phyloP scores from a whole-genome alignment of 768 basidiomycete genomes.

The Hypholoma sublateritium region DNA sequence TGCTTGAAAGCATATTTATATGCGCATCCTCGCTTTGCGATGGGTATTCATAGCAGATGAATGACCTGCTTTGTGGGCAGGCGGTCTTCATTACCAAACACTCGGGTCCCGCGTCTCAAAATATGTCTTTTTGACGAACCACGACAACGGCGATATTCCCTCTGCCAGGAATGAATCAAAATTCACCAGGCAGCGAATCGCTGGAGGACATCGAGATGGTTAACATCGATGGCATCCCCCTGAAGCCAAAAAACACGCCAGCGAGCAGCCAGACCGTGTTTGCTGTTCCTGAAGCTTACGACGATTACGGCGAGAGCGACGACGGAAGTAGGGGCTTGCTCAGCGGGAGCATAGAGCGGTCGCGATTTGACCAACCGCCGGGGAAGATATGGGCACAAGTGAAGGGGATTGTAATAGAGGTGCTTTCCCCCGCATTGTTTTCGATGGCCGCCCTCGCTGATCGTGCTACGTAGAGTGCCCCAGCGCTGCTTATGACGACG shows the following conservation, averaged over 20 bases:
- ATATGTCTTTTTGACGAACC: slow-evolving; percentile 5
- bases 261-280: slow-evolving; percentile 3
- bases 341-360: slow-evolving; percentile 24
- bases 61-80: background rate
- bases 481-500: slow-evolving; percentile 82
- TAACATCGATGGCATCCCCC: slow-evolving; percentile 25
- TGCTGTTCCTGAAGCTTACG: background rate
- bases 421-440: slow-evolving; percentile 29
- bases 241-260: slow-evolving; percentile 13
- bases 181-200: slow-evolving; percentile 29
- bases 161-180: slow-evolving; percentile 26
- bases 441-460: background rate
- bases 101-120: background rate
- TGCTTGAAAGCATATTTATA: too few relatives aligned
- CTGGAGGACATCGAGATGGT: slow-evolving; percentile 36
- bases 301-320: slow-evolving; percentile 19
- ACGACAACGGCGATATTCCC: slow-evolving; percentile 5
- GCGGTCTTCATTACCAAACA: background rate
- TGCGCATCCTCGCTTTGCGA: too few relatives aligned
- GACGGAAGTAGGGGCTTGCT: slow-evolving; percentile 49
- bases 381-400: slow-evolving; percentile 52
- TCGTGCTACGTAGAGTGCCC: slow-evolving; percentile 61
- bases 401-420: slow-evolving; percentile 69
- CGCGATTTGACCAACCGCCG: slow-evolving; percentile 17
- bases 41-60: background rate